These are phyloP conservation scores for Rhynchospora breviuscula DNA, from an alignment of 176 grass and related monocot species.

Conservation along the genomic window DNA sequence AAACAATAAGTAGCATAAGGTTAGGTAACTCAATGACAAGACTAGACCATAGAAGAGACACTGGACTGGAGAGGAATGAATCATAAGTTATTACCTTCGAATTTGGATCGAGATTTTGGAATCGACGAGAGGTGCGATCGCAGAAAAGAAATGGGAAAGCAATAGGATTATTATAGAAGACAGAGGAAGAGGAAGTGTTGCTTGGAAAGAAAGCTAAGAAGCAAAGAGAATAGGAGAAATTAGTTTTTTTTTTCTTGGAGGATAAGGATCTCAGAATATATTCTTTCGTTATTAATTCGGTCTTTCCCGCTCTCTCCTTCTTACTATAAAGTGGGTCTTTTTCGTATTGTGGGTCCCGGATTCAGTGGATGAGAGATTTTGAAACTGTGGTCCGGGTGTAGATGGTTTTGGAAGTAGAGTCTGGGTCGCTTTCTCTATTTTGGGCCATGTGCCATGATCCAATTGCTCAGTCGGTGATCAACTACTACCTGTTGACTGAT, in stretches of 20 bases:
- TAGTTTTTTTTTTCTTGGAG: conserved; percentile 17
- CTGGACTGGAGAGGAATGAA: background rate
- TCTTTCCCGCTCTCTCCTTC: conserved; percentile 10
- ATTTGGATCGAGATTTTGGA: background rate
- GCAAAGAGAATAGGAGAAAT: background rate
- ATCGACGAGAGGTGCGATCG: background rate
- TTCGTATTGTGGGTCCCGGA: background rate
- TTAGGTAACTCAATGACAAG: background rate
- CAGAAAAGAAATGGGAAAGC: background rate
- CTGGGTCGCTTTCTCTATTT: background rate
- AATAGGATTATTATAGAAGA: background rate
- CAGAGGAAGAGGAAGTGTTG: background rate
- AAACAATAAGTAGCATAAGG: background rate
- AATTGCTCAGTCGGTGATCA: background rate
- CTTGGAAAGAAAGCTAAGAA: conserved; percentile 33
- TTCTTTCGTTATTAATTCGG: background rate
- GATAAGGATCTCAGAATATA: background rate
- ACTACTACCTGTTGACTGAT: background rate
- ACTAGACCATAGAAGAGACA: background rate
- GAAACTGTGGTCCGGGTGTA: background rate
- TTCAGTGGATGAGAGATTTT: background rate
- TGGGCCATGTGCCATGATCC: background rate
- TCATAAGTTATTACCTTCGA: background rate
- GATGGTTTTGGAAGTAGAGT: background rate
- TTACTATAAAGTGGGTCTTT: background rate